These are phyloP conservation scores for Hamigera avellanea DNA, from an alignment of 495 filamentous ascomycete genomes.

Conservation along the genomic window DNA sequence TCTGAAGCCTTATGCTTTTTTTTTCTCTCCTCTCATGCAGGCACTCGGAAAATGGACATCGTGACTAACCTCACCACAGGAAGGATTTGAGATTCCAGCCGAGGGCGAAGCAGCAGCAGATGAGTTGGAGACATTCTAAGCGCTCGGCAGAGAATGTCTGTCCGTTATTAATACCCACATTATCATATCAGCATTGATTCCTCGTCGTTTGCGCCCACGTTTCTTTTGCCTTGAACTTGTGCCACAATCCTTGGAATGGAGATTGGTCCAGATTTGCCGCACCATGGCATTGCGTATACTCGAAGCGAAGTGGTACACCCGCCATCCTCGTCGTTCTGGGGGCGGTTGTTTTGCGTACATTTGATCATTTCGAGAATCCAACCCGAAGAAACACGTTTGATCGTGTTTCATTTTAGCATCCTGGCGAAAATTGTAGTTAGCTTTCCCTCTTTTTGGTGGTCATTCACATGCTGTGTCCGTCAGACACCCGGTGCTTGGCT, in stretches of 20 bases:
- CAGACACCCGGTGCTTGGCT: no score
- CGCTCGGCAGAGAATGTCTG: constrained; percentile 3
- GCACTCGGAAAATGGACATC: no score
- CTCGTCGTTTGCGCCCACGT: neutral
- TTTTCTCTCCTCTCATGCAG: neutral
- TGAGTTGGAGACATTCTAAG: constrained; percentile 42
- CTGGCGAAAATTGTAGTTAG: no score
- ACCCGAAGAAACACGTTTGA: neutral
- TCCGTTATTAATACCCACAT: constrained; percentile 14
- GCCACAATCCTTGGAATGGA: no score
- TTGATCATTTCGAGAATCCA: neutral
- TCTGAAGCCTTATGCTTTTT: constrained; percentile 2
- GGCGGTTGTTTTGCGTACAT: neutral
- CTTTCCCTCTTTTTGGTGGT: no score
- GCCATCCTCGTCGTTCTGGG: no score
- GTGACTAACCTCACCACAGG: constrained; percentile 18
- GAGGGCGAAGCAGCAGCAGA: constrained; percentile 25
- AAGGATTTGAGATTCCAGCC: constrained; percentile 41
- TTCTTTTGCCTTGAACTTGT: no score
- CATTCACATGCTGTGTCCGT: no score
- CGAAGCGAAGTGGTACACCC: no score
- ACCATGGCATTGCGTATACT: no score
- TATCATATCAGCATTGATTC: neutral
- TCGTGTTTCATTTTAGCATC: no score
- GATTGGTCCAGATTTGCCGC: no score